These are phyloP conservation scores for Blumeriella jaapii DNA, from an alignment of 2,329 filamentous ascomycete genomes.

Conservation along the genomic window DNA sequence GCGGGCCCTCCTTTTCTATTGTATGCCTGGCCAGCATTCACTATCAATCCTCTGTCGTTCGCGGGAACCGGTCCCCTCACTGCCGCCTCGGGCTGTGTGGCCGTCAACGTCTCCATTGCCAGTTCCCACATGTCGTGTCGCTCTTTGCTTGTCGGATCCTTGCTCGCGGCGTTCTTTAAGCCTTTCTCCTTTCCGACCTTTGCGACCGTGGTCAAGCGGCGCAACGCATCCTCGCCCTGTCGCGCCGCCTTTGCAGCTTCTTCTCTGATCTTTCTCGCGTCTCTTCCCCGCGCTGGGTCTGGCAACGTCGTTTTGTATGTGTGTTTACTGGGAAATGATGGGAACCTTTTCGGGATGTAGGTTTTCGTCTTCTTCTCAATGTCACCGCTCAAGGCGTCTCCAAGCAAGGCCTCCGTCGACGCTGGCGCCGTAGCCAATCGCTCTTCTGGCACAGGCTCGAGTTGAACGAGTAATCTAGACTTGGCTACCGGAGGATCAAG, in stretches of 20 bases:
- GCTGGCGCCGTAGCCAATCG: slow-evolving; percentile 29
- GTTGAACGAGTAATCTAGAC: slow-evolving; percentile 25
- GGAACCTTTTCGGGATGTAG: slow-evolving; percentile 48
- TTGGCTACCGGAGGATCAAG: slow-evolving; percentile 40
- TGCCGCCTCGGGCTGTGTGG: slow-evolving; percentile 11
- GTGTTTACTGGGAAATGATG: slow-evolving; percentile 51
- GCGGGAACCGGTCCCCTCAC: slow-evolving; percentile 28
- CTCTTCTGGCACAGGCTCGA: slow-evolving; percentile 29
- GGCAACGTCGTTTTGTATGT: slow-evolving; percentile 50
- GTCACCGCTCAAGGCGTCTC: slow-evolving; percentile 45
- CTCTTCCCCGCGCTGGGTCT: slow-evolving; percentile 33
- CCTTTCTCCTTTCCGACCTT: slow-evolving; percentile 56
- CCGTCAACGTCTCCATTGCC: slow-evolving; percentile 42
- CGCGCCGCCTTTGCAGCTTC: slow-evolving; percentile 48
- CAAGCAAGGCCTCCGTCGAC: slow-evolving; percentile 30
- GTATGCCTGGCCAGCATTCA: slow-evolving; percentile 44
- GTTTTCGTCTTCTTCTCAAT: slow-evolving; percentile 41
- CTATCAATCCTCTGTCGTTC: slow-evolving; percentile 53
- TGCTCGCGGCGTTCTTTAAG: slow-evolving; percentile 40
- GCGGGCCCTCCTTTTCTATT: slow-evolving; percentile 32
- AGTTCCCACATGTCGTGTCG: slow-evolving; percentile 50
- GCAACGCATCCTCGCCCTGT: slow-evolving; percentile 49
- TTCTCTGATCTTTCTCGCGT: slow-evolving; percentile 47
- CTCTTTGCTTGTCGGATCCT: slow-evolving; percentile 39
- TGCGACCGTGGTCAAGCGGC: slow-evolving; percentile 47